phyloP scores from a whole-genome alignment of 768 basidiomycete species.

The Epithele typhae region DNA sequence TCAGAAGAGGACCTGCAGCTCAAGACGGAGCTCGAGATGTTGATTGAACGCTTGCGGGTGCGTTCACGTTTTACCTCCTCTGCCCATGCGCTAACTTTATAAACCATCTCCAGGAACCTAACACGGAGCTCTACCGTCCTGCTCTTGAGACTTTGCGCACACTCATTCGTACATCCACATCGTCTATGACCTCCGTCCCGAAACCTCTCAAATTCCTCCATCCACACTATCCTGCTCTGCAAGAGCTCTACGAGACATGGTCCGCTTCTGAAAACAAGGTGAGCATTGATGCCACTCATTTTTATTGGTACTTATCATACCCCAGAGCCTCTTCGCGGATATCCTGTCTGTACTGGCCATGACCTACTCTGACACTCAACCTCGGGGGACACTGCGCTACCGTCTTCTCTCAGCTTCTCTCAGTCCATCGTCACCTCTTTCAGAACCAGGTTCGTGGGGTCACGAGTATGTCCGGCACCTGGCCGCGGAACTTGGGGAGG shows the following conservation, averaged over 20 bases:
- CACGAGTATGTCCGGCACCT: conserved; percentile 98
- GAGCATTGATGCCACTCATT: too few species aligned
- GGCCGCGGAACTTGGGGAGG: conserved; percentile 93
- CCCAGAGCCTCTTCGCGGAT: conserved; percentile 88
- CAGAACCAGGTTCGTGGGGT: conserved; percentile 96
- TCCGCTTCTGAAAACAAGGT: conserved; percentile 75
- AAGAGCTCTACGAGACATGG: conserved; percentile 82
- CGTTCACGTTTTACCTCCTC: conserved; percentile 14
- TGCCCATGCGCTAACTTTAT: conserved; percentile 4
- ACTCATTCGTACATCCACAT: conserved; percentile 92
- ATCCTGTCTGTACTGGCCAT: conserved; percentile 98
- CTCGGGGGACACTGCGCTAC: conserved; percentile 92
- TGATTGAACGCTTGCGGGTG: conserved; percentile 90
- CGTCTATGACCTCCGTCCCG: conserved; percentile 98
- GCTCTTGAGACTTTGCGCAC: conserved; percentile 92
- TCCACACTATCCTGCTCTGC: conserved; percentile 86
- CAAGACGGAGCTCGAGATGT: conserved; percentile 93
- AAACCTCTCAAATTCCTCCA: conserved; percentile 98
- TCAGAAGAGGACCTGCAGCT: conserved; percentile 95
- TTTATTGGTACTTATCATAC: too few species aligned
- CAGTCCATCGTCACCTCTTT: conserved; percentile 57
- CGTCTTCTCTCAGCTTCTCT: conserved; percentile 77
- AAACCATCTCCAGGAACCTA: conserved; percentile 86
- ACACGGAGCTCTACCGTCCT: conserved; percentile 79
- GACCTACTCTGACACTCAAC: conserved; percentile 98